Evolutionary conservation across 2,329 filamentous ascomycete species (phyloP).

Genomic region (Aspergillus melleus): DNA sequence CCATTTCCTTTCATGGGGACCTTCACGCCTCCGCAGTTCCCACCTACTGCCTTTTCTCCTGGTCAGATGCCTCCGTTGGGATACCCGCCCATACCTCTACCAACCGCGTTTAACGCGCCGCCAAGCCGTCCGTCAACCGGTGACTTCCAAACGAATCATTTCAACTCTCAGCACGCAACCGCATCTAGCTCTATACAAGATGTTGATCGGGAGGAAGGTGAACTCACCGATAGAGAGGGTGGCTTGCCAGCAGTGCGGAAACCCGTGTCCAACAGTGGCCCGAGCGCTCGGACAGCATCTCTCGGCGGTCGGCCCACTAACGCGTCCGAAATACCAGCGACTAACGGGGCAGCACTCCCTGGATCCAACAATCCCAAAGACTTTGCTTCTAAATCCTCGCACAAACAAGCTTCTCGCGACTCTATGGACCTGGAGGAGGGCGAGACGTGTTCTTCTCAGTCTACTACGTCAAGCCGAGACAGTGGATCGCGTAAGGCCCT

Average conservation of each 20-base stretch:
- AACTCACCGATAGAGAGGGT: conserved; percentile 69
- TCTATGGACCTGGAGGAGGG: conserved; percentile 26
- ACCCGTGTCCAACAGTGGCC: not conserved
- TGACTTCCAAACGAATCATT: conserved; percentile 14
- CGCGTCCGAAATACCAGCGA: not conserved
- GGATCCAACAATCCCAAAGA: not conserved
- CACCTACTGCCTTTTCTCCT: conserved; percentile 34
- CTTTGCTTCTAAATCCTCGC: not conserved
- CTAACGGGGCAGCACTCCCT: not conserved
- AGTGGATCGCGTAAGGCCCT: conserved; percentile 33
- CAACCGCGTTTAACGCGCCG: conserved; percentile 15
- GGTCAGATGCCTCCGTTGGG: conserved; percentile 25
- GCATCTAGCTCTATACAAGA: conserved; percentile 35
- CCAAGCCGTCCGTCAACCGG: conserved; percentile 7
- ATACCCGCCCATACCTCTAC: conserved; percentile 23
- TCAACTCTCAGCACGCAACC: conserved; percentile 7
- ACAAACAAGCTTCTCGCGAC: conserved; percentile 2
- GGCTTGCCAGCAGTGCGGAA: not conserved
- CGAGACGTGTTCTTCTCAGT: conserved; percentile 25
- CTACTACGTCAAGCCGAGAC: conserved; percentile 25
- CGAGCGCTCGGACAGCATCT: not conserved
- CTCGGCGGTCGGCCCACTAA: not conserved
- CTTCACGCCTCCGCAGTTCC: conserved; percentile 34
- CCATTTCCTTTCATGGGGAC: conserved; percentile 32
- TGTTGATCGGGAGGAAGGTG: conserved; percentile 68